Evolutionary conservation across 108 stramenopile species (phyloP).

Genomic region (Fistulifera solaris): DNA sequence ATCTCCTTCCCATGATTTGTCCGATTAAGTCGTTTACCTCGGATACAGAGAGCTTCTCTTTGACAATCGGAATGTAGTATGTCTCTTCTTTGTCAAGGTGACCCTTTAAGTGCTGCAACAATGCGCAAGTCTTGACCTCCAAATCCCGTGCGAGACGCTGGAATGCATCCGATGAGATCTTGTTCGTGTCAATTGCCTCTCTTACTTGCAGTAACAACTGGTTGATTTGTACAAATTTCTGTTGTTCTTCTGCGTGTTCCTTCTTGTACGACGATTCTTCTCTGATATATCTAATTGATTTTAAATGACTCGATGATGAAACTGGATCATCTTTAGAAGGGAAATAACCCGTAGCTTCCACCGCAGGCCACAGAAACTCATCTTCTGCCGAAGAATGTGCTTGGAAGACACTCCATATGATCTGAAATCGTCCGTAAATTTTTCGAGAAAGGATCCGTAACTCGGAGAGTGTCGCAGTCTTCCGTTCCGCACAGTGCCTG

Average conservation of each 20-base stretch:
- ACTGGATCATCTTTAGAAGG: constrained; percentile 11
- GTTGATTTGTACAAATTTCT: constrained; percentile 74
- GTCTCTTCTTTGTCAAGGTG: constrained; percentile 86
- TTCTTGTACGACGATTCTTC: constrained; percentile 68
- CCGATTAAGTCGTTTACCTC: constrained; percentile 87
- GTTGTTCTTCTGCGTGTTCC: constrained; percentile 85
- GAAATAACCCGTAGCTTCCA: too few species aligned
- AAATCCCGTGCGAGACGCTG: too few species aligned
- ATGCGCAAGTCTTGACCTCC: neutral
- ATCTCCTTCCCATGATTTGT: constrained; percentile 83
- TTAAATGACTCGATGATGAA: too few species aligned
- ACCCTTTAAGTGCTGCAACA: constrained; percentile 55
- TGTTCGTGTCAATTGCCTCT: constrained; percentile 8
- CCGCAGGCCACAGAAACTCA: constrained; percentile 88
- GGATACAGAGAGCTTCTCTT: constrained; percentile 61
- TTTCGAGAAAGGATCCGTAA: constrained; percentile 33
- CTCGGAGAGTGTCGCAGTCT: constrained; percentile 14
- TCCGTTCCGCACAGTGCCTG: neutral
- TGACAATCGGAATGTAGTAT: constrained; percentile 79
- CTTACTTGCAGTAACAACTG: constrained; percentile 44
- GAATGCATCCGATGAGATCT: too few species aligned
- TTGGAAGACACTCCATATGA: constrained; percentile 90
- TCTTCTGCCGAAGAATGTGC: constrained; percentile 92
- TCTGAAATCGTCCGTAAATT: constrained; percentile 77
- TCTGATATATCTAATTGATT: too few species aligned